Evolutionary conservation across 1,139 yeast species (phyloP), one percentile per base, ranked within the genome.

Genomic region (Yamadazyma mexicana): DNA sequence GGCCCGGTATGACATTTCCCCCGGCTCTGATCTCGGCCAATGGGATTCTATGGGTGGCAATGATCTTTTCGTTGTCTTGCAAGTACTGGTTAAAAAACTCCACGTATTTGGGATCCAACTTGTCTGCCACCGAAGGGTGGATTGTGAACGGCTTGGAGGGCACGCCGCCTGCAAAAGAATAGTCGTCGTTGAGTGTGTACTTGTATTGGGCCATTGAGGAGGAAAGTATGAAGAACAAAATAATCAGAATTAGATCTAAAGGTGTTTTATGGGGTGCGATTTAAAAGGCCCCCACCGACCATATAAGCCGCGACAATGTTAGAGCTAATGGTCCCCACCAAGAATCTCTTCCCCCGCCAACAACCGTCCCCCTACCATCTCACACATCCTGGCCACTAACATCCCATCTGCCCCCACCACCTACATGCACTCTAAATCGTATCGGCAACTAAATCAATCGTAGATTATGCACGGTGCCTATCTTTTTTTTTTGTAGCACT

Each of bases 1-100:
- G 75, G 6, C 76, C 76, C 0, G 76, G 75, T 44, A 70, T 65
- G n/a, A 69, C 70, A 41, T 67, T 69, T 1, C 77, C 77, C n/a
- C 69, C 72, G 1, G 59, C 59, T 45, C 73, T 58, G 15, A 67
- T 55, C 16, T 48, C 48, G 2, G 54, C 59, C 41, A 73, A 56
- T 6, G 76, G 75, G 8, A 54, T 56, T 40, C 72, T 55, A 43
- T 72, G 74, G 11, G 76, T 70, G 46, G 65, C 71, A 20, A 69
- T 50, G 30, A 72, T 58, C 40, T 58, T 60, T 15, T 69, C 61
- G 29, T 61, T 55, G 26, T 55, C 42, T 22, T 56, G 47, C 43
- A 73, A 51, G 34, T 58, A 42, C 23, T 52, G 42, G 33, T 61
- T 51, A 55, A 62, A 69, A 45, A 69, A 69, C 17, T 58, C 51